Percentiles rank a stretch among this genome's conserved stretches.
Conservation (phyloP, 306 rosid species). For the Vachellia pachyceras region DNA sequence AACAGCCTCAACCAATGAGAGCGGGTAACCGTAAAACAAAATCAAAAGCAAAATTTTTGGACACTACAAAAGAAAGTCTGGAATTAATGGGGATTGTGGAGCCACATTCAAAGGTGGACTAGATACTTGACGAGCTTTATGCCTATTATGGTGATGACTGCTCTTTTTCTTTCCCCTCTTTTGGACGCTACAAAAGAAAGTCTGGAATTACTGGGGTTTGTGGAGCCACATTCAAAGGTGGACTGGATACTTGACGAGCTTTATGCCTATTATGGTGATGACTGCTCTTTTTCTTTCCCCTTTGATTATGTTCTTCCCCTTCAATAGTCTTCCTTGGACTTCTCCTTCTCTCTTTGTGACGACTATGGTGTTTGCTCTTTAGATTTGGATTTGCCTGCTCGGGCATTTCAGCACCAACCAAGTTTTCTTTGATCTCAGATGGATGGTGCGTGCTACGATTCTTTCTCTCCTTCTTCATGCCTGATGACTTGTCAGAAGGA, state of each 20-base stretch:
- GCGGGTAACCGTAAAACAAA: conserved; percentile 36
- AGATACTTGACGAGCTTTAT: conserved; percentile 67
- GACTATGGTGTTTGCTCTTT: conserved; percentile 61
- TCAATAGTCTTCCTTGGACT: conserved; percentile 60
- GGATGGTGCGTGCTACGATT: conserved; percentile 47
- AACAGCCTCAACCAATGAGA: conserved; percentile 45
- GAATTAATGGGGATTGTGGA: conserved; percentile 74
- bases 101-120: conserved; percentile 64
- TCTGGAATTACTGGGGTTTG: conserved; percentile 83
- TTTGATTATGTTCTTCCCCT: conserved; percentile 57
- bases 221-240: conserved; percentile 65
- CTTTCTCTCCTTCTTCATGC: conserved; percentile 74
- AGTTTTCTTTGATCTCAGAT: conserved; percentile 61
- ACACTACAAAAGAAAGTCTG: conserved; percentile 87
- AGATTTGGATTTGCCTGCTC: conserved; percentile 54
- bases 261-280: conserved; percentile 63
- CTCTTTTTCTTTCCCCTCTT: conserved; percentile 69
- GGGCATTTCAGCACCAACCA: conserved; percentile 55
- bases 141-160: conserved; percentile 62
- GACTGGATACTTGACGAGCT: conserved; percentile 68
- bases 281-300: conserved; percentile 67
- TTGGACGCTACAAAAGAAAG: conserved; percentile 72
- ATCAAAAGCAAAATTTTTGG: conserved; percentile 38
- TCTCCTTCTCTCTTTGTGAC: conserved; percentile 59
- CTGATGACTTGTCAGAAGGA: conserved; percentile 52